Evolutionary conservation across 2,329 filamentous ascomycete species (phyloP).

Genomic region (Penicillium sp.): DNA sequence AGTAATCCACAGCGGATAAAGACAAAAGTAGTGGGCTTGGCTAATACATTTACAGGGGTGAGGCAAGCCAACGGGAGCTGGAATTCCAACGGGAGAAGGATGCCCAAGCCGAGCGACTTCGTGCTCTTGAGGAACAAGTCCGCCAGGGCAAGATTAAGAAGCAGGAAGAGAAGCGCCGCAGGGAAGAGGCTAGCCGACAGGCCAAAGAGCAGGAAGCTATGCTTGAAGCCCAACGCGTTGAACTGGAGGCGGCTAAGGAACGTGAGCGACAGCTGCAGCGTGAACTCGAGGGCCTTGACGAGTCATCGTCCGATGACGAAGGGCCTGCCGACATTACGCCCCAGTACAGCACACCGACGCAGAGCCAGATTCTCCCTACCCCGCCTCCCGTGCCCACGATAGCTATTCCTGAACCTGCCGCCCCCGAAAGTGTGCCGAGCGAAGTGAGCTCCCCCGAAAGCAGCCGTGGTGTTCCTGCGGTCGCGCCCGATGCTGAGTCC

Average conservation of each 20-base stretch:
- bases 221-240: slow-evolving; percentile 78
- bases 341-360: slow-evolving; percentile 57
- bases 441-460: slow-evolving; percentile 46
- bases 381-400: slow-evolving; percentile 30
- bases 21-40: background rate
- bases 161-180: slow-evolving; percentile 89
- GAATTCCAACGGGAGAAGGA: slow-evolving; percentile 77
- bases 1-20: slow-evolving; percentile 41
- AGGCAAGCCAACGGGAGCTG: slow-evolving; percentile 71
- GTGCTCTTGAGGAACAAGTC: slow-evolving; percentile 89
- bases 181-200: slow-evolving; percentile 82
- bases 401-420: slow-evolving; percentile 24
- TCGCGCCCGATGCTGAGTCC: slow-evolving; percentile 68
- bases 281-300: slow-evolving; percentile 76
- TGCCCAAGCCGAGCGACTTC: slow-evolving; percentile 76
- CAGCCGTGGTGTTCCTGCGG: slow-evolving; percentile 51
- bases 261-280: slow-evolving; percentile 84
- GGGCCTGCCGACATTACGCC: slow-evolving; percentile 68
- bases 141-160: slow-evolving; percentile 91
- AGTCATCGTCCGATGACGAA: slow-evolving; percentile 78
- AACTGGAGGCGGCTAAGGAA: slow-evolving; percentile 88
- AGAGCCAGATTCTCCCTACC: slow-evolving; percentile 53
- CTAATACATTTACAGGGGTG: slow-evolving; percentile 54
- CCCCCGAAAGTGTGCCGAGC: slow-evolving; percentile 51
- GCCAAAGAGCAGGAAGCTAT: slow-evolving; percentile 84